phyloP scores from a whole-genome alignment of 768 basidiomycete genomes.

The Panaeolus cyanescens region DNA sequence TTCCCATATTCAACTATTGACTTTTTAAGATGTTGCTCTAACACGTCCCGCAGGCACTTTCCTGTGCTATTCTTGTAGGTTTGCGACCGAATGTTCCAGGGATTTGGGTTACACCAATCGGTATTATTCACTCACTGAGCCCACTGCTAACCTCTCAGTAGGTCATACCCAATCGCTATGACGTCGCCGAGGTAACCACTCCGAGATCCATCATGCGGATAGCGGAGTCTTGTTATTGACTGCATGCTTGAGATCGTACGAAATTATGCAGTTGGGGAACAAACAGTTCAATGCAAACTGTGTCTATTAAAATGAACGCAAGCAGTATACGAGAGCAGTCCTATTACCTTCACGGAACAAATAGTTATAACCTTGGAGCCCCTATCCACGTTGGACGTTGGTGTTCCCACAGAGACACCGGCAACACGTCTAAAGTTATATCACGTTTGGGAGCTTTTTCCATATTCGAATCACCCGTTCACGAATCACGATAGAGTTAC shows the following conservation, averaged over 20 bases:
- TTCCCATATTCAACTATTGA: neutral
- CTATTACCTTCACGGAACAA: no score
- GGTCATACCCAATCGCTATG: no score
- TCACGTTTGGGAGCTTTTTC: neutral
- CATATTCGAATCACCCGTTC: neutral
- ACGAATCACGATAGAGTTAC: neutral
- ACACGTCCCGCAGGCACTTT: neutral
- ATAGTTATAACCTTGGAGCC: neutral
- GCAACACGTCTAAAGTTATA: neutral
- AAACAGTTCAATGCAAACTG: no score
- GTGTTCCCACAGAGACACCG: neutral
- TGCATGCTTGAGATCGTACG: no score
- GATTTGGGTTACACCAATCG: neutral
- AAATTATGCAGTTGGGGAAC: no score
- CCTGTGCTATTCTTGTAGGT: neutral
- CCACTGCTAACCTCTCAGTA: no score
- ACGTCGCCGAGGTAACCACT: no score
- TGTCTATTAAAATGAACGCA: no score
- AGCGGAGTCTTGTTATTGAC: no score
- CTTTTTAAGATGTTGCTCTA: neutral
- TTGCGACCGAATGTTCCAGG: neutral
- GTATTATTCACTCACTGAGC: no score
- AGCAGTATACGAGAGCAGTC: no score
- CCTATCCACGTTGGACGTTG: neutral
- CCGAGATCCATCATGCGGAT: no score